phyloP scores from a whole-genome alignment of 108 stramenopile species.

The Skeletonema menzelii region DNA sequence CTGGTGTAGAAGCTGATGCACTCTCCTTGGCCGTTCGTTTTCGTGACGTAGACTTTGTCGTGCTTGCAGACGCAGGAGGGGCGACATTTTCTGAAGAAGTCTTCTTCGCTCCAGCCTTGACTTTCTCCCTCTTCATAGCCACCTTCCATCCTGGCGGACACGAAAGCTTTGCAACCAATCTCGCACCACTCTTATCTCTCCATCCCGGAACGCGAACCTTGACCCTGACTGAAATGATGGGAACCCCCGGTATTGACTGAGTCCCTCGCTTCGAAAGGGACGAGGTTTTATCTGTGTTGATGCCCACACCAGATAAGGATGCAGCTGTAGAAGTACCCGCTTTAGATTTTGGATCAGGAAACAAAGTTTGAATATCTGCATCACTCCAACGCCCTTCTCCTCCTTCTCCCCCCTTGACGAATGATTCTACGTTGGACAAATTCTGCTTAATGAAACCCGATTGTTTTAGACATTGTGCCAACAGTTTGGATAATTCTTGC shows the following conservation, averaged over 20 bases:
- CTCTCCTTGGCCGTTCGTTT: slow-evolving; percentile 1
- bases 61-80: not conserved
- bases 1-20: not conserved
- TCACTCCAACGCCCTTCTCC: not conserved
- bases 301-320: not conserved
- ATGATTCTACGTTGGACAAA: slow-evolving; percentile 30
- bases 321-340: not conserved
- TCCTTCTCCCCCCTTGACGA: not conserved
- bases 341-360: not conserved
- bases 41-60: not conserved
- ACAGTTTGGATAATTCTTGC: slow-evolving; percentile 24
- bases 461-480: slow-evolving; percentile 15
- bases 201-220: slow-evolving; percentile 25
- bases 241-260: not conserved
- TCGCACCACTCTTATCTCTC: slow-evolving; percentile 27
- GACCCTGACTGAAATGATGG: slow-evolving; percentile 21
- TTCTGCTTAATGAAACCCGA: slow-evolving; percentile 34
- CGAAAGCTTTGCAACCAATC: slow-evolving; percentile 7
- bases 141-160: slow-evolving; percentile 21
- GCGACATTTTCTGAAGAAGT: not conserved
- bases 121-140: not conserved
- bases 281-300: not conserved
- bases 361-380: not conserved
- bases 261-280: not conserved
- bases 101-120: not conserved